A percentile compares a stretch with the other conserved stretches of the same genome.
Evolutionary conservation across 495 filamentous ascomycete species (phyloP).

Genomic region (Saxophila tyrrhenica): DNA sequence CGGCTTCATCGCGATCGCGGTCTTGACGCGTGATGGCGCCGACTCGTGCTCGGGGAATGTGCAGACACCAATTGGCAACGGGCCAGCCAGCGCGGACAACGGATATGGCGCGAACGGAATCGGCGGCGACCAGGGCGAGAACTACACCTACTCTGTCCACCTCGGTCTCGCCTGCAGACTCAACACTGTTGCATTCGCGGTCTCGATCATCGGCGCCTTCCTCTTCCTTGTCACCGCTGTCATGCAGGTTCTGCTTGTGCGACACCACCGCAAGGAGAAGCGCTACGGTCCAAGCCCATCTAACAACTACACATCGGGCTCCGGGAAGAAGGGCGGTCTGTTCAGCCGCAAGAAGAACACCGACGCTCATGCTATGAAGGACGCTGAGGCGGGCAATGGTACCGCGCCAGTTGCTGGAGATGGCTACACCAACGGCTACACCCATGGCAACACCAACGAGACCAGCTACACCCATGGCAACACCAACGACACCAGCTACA

Average conservation of each 20-base stretch:
- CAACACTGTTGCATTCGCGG: constrained; percentile 61
- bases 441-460: constrained; percentile 2
- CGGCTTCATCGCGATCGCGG: constrained; percentile 50
- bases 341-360: constrained; percentile 38
- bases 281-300: constrained; percentile 65
- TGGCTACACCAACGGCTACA: constrained; percentile 21
- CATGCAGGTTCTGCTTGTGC: constrained; percentile 51
- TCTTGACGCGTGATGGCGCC: constrained; percentile 50
- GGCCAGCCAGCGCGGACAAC: constrained; percentile 36
- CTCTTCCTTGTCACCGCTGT: constrained; percentile 21
- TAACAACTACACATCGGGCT: constrained; percentile 68
- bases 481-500: no score
- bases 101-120: constrained; percentile 30
- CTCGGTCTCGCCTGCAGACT: constrained; percentile 54
- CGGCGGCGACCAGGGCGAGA: constrained; percentile 15
- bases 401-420: constrained; percentile 27
- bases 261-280: constrained; percentile 65
- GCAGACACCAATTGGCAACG: constrained; percentile 55
- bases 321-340: constrained; percentile 37
- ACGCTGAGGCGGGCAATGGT: constrained; percentile 15
- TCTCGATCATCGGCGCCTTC: constrained; percentile 57
- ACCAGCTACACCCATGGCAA: constrained; percentile 11
- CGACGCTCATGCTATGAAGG: constrained; percentile 18
- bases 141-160: constrained; percentile 31
- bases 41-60: constrained; percentile 50